Evolutionary conservation across 805 yeast species (phyloP), one percentile per base, ranked within the genome.

Genomic region (Kuraishia capsulata): DNA sequence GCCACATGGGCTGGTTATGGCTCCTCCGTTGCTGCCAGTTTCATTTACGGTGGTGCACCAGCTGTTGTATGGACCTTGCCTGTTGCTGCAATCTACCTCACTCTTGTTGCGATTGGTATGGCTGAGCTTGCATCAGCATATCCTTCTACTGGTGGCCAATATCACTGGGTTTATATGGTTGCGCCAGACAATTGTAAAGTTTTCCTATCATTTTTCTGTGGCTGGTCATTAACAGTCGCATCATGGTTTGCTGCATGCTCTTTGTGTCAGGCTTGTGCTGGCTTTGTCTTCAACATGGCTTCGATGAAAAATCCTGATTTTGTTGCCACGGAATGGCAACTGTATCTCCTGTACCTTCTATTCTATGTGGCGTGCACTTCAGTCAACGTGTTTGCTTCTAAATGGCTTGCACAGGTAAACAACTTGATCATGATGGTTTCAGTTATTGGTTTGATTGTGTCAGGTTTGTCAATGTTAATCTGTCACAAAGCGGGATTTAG

Each of bases 141-240:
- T 52, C 78, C 78, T 4, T 65, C 67, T 41, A 71, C 76, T 36
- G 76, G 76, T 38, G 78, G 78, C 20, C 76, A 70, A 44, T 69
- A 69, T 49, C 69, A 65, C 43, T 73, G 78, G 78, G 69, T 76
- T 9, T 59, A 64, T 53, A 64, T 65, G 36, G 53, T 73, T 41
- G 71, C 76, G 9, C 76, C 76, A 5, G 64, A 44, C 25, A 61
- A 59, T 8, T 9, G 13, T n/a, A 30, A 30, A 17, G 10, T 8
- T 8, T 24, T 24, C 11, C 11, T 11, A 24, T 24, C 26, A 11
- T 24, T 24, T 11, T 9, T 24, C 11, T 9, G 11, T 24, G 26
- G 26, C 11, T 24, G 26, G 26, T 8, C 11, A 8, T 24, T 11
- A 9, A 8, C 11, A 8, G 8, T 24, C 11, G 26, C 11, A 9